Base-by-base conservation (phyloP, 768 basidiomycete genomes). In the Tulasnella sp. region DNA sequence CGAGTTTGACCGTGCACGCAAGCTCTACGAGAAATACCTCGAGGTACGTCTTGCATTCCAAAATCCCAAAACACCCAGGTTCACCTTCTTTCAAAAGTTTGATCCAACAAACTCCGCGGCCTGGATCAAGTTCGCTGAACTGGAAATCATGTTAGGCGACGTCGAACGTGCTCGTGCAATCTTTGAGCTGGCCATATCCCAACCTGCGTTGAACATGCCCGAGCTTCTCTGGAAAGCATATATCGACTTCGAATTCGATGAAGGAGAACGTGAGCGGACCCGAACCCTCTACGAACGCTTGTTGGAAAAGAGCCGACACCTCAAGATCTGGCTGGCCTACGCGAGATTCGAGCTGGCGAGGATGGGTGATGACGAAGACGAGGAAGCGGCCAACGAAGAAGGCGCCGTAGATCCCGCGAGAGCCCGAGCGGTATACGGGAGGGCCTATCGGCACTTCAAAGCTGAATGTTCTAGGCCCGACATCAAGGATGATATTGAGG, bases 321-420 rank as follows among this genome's bases (percentile, higher is more conserved):
- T 91, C 71, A 97, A 97, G 71, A 91, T 94, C 17, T 98, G 92
- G 91, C 88, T 96, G 55, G 83, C 91, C 52, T 98, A 84, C 68
- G 94, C 94, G 0, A 76, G 85, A 63, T 96, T 97, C 64, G 94
- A 98, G 69, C 84, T 81, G 4, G 84, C 84, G 63, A 73, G 80
- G 5, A 83, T 86, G 63, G 75, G 84, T 37, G 85, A 84, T 51
- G 84, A 83, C 11, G 82, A 83, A 17, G 80, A 79, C 3, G 71
- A 71, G 1, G 72, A 76, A 4, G 73, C 74, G 14, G 83, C 81
- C 60, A 73, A 74, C 49, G 65, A 61, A 14, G 75, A 73, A 39
- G 68, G 67, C 53, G 77, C 79, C 66, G 78, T 80, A 70, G 83
- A 93, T 68, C 67, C 79, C 2, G 70, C 71, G 29, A 63, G 76